Evolutionary conservation across 1,284 basidiomycete genomes (phyloP).

Genomic region (Thelephora terrestris): DNA sequence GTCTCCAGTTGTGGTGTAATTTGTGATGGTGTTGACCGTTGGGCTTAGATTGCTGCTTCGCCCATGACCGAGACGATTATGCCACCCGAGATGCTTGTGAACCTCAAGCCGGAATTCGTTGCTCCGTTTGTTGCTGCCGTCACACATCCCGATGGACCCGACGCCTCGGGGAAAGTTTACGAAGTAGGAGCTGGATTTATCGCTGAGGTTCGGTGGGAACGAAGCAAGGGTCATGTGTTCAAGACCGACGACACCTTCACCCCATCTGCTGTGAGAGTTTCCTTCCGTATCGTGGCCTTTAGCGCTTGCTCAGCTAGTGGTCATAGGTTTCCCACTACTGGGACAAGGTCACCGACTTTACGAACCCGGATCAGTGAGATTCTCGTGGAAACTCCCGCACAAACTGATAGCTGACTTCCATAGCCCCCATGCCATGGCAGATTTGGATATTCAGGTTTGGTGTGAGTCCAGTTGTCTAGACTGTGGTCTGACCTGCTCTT

Average conservation of each 20-base stretch:
- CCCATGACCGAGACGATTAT: constrained; percentile 93
- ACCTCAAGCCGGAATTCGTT: constrained; percentile 89
- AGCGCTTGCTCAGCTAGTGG: not conserved
- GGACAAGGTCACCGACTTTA: constrained; percentile 78
- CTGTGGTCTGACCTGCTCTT: constrained; percentile 2
- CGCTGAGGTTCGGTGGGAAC: constrained; percentile 91
- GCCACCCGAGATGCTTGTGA: constrained; percentile 94
- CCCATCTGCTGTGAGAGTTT: constrained; percentile 70
- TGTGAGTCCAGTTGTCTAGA: not conserved
- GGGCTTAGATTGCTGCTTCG: constrained; percentile 77
- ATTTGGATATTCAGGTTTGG: constrained; percentile 55
- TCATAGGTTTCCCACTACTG: constrained; percentile 70
- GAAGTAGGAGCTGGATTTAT: constrained; percentile 94
- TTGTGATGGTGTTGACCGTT: not conserved
- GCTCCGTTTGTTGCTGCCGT: constrained; percentile 84
- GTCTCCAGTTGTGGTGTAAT: constrained; percentile 1
- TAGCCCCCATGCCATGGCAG: constrained; percentile 61
- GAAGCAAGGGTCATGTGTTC: constrained; percentile 82
- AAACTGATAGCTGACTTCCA: constrained; percentile 4
- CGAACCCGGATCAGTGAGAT: constrained; percentile 62
- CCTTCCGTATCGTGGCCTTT: not conserved
- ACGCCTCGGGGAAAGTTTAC: constrained; percentile 83
- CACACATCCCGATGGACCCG: constrained; percentile 69
- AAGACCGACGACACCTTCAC: constrained; percentile 89
- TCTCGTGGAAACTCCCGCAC: not conserved